A percentile compares a stretch with the other conserved stretches of the same genome.
Conservation (phyloP, 495 filamentous ascomycete species). For the Penicillium robsamsonii region DNA sequence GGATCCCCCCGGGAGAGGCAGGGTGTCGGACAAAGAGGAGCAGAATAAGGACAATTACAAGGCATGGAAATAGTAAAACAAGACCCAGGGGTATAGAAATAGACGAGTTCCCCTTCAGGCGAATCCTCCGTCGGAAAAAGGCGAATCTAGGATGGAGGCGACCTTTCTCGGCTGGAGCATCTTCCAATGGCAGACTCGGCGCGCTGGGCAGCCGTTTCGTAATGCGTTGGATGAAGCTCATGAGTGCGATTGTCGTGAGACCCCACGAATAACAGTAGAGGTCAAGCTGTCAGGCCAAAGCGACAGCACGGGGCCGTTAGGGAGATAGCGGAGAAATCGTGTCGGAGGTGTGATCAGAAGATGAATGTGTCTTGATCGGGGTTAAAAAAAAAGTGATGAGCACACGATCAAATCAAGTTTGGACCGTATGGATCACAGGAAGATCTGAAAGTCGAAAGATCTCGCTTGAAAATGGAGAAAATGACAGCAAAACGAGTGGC, state of each 20-base stretch:
- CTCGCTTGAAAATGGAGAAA: slow-evolving; percentile 21
- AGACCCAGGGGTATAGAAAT: slow-evolving; percentile 92
- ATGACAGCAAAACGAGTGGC: slow-evolving; percentile 46
- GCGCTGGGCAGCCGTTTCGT: slow-evolving; percentile 62
- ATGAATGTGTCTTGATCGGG: slow-evolving; percentile 15
- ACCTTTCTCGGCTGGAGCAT: slow-evolving; percentile 55
- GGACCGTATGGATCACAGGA: slow-evolving; percentile 4
- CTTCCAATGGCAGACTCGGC: slow-evolving; percentile 58
- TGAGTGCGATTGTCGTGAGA: slow-evolving; percentile 36
- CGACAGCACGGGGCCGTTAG: slow-evolving; percentile 22
- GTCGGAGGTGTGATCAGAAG: slow-evolving; percentile 13
- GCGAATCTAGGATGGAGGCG: slow-evolving; percentile 60
- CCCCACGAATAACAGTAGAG: slow-evolving; percentile 20
- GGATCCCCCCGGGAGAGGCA: slow-evolving; percentile 72
- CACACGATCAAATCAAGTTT: slow-evolving; percentile 1
- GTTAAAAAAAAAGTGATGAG: slow-evolving; percentile 4
- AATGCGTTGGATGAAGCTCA: slow-evolving; percentile 65
- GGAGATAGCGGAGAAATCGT: slow-evolving; percentile 15
- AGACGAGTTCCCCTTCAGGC: slow-evolving; percentile 89
- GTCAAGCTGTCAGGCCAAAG: slow-evolving; percentile 26
- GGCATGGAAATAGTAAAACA: slow-evolving; percentile 87
- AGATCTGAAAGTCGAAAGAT: slow-evolving; percentile 14
- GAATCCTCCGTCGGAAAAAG: slow-evolving; percentile 84
- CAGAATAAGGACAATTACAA: slow-evolving; percentile 87
- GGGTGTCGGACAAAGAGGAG: slow-evolving; percentile 89